Conservation (phyloP, 1,139 yeast genomes). For the Zhuliangozyma blackwelliae region DNA sequence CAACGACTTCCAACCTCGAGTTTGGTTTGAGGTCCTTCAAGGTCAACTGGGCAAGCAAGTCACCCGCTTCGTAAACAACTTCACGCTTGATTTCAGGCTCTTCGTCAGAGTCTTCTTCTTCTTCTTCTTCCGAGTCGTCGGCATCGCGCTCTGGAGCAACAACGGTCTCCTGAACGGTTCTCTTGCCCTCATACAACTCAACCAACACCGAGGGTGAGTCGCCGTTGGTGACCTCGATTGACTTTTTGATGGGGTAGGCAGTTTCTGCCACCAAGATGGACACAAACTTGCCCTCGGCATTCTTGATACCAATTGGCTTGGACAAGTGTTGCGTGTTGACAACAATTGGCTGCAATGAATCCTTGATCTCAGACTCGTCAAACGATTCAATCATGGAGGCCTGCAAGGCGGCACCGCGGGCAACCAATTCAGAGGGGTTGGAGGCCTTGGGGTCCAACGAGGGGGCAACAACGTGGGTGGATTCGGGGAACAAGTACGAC, state of each 20-base stretch:
- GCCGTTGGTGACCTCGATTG: constrained; percentile 62
- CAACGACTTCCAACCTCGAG: constrained; percentile 67
- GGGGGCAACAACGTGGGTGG: constrained; percentile 76
- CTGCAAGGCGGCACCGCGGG: constrained; percentile 97
- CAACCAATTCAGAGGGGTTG: constrained; percentile 84
- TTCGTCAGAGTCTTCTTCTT: constrained; percentile 34
- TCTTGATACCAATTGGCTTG: constrained; percentile 82
- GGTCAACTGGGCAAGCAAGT: constrained; percentile 73
- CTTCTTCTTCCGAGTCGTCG: constrained; percentile 17
- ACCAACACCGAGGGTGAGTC: constrained; percentile 57
- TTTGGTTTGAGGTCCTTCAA: constrained; percentile 70
- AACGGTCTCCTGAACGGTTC: constrained; percentile 72
- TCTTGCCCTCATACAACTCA: constrained; percentile 80
- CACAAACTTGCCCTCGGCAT: constrained; percentile 66
- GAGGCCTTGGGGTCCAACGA: constrained; percentile 69
- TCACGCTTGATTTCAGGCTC: constrained; percentile 74
- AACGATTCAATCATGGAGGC: constrained; percentile 82
- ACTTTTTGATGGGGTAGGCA: constrained; percentile 85
- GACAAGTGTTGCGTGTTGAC: constrained; percentile 84
- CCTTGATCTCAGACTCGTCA: constrained; percentile 82
- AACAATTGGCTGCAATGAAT: constrained; percentile 81
- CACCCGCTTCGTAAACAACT: constrained; percentile 71
- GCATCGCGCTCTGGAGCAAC: constrained; percentile 58
- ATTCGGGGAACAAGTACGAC: constrained; percentile 72
- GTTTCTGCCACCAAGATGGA: constrained; percentile 81